Conservation (phyloP, 441 rosid species). For the Croton laevigatus region DNA sequence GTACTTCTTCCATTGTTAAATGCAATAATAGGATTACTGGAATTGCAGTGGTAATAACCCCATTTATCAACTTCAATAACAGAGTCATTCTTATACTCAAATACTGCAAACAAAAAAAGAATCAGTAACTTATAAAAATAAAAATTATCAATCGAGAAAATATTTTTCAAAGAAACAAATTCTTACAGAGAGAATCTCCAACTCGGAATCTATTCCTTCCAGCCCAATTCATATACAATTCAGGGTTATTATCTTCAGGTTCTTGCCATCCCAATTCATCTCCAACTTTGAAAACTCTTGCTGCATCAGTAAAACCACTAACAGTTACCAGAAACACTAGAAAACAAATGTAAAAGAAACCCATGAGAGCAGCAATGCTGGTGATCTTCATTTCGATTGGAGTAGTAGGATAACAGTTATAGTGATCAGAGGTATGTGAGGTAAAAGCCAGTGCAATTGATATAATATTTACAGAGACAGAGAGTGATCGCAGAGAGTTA, state of each 20-base stretch:
- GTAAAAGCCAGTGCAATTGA: neutral
- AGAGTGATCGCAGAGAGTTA: neutral
- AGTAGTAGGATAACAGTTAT: neutral
- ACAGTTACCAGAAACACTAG: constrained; percentile 20
- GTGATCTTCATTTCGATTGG: constrained; percentile 11
- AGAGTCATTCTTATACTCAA: constrained; percentile 76
- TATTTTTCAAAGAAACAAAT: neutral
- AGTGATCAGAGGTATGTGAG: neutral
- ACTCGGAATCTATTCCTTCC: constrained; percentile 57
- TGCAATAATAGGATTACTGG: constrained; percentile 39
- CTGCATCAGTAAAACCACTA: constrained; percentile 30
- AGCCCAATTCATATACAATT: constrained; percentile 65
- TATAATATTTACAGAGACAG: neutral
- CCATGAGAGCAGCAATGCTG: constrained; percentile 20
- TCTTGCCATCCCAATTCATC: constrained; percentile 68
- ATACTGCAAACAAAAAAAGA: constrained; percentile 32
- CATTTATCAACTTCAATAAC: constrained; percentile 78
- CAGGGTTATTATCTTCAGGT: constrained; percentile 45
- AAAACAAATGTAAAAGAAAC: constrained; percentile 23
- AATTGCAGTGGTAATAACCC: constrained; percentile 77
- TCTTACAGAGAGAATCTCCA: constrained; percentile 81
- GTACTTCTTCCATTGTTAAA: constrained; percentile 68
- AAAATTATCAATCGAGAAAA: too few relatives aligned
- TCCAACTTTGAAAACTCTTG: constrained; percentile 62
- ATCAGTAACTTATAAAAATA: neutral